Evolutionary conservation across 1,139 yeast genomes (phyloP).

Genomic region (Candida smagusa): DNA sequence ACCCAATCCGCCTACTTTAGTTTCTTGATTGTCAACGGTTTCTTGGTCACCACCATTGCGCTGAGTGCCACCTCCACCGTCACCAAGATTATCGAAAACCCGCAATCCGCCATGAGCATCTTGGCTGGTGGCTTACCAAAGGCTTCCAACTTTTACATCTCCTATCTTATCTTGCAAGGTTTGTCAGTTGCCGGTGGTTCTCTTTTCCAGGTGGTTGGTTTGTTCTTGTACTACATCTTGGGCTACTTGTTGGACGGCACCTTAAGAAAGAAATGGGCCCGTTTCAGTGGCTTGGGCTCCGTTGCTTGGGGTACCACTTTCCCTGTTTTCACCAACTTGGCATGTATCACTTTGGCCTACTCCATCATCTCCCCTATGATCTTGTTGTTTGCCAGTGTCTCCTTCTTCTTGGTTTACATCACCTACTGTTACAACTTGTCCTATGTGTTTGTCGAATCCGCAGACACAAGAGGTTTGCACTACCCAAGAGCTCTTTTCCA

Average conservation of each 20-base stretch:
- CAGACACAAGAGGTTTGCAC: constrained; percentile 79
- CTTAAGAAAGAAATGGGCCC: constrained; percentile 80
- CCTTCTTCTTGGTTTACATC: constrained; percentile 69
- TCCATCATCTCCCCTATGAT: constrained; percentile 76
- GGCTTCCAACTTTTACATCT: constrained; percentile 81
- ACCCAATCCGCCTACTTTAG: constrained; percentile 75
- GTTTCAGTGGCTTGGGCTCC: constrained; percentile 61
- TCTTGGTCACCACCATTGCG: constrained; percentile 64
- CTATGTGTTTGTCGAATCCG: constrained; percentile 58
- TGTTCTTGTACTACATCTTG: constrained; percentile 66
- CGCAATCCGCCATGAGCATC: constrained; percentile 62
- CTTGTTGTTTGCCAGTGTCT: constrained; percentile 64
- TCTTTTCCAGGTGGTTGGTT: constrained; percentile 71
- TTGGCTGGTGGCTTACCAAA: constrained; percentile 78
- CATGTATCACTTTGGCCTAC: constrained; percentile 75
- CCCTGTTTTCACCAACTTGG: constrained; percentile 81
- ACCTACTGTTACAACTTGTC: constrained; percentile 79
- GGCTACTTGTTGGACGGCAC: constrained; percentile 73
- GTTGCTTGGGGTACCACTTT: constrained; percentile 86
- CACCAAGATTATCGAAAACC: constrained; percentile 60
- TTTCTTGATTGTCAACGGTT: constrained; percentile 68
- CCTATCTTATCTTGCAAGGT: constrained; percentile 77
- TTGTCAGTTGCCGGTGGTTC: constrained; percentile 77
- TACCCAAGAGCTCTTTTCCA: constrained; percentile 88
- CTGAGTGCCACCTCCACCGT: constrained; percentile 77